phyloP scores from a whole-genome alignment of 768 basidiomycete genomes.

The Nidularia sp. region DNA sequence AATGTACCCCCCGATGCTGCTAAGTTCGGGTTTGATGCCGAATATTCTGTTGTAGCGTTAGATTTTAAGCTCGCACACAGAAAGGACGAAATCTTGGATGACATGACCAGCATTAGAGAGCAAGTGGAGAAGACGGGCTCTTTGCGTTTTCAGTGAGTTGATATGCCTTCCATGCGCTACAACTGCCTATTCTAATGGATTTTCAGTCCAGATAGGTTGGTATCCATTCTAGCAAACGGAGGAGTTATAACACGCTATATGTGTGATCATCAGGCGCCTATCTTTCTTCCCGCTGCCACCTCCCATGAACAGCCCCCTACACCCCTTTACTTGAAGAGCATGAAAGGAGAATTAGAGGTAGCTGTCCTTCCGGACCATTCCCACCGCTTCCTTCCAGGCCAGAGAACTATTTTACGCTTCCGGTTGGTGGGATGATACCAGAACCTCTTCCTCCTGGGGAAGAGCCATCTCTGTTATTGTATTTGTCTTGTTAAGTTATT shows the following conservation, averaged over 20 bases:
- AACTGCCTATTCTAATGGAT: not conserved
- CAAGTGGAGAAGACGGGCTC: slow-evolving; percentile 28
- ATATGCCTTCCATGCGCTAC: not conserved
- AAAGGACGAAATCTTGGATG: slow-evolving; percentile 19
- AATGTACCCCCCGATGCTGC: slow-evolving; percentile 9
- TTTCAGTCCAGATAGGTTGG: not conserved
- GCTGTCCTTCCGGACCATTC: slow-evolving; percentile 48
- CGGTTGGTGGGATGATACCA: slow-evolving; percentile 39
- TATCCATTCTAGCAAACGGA: not conserved
- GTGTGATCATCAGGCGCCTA: slow-evolving; percentile 1
- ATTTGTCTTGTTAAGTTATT: no score
- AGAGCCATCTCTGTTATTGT: no score
- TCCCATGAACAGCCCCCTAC: slow-evolving; percentile 9
- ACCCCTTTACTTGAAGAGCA: slow-evolving; percentile 22
- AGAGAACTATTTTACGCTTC: slow-evolving; percentile 50
- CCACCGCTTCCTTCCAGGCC: slow-evolving; percentile 49
- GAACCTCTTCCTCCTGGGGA: not conserved
- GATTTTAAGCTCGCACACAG: slow-evolving; percentile 33
- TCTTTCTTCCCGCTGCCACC: slow-evolving; percentile 3
- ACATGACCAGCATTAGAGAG: slow-evolving; percentile 24
- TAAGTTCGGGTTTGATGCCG: slow-evolving; percentile 45
- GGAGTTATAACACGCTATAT: slow-evolving; percentile 1
- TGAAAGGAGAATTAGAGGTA: slow-evolving; percentile 56
- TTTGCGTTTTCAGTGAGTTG: slow-evolving; percentile 28
- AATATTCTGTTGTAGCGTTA: slow-evolving; percentile 41